A percentile compares a stretch with the other conserved stretches of the same genome.
phyloP scores from a whole-genome alignment of 2,329 filamentous ascomycete species.

The Fusarium proliferatum region DNA sequence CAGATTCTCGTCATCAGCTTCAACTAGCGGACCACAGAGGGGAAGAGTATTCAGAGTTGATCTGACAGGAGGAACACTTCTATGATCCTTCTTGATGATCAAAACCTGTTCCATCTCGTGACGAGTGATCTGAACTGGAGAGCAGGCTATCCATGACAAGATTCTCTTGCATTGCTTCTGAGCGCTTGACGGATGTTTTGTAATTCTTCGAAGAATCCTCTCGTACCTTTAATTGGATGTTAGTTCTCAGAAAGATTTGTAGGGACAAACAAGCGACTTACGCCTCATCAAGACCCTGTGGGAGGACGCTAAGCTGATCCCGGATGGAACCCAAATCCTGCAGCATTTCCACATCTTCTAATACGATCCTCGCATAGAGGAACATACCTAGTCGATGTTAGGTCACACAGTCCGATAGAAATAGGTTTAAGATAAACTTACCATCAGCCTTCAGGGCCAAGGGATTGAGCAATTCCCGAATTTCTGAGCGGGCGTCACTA shows the following conservation, averaged over 20 bases:
- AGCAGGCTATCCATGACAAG: neutral
- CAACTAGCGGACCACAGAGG: neutral
- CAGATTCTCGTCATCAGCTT: neutral
- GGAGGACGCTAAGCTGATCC: neutral
- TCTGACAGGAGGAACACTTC: neutral
- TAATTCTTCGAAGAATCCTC: neutral
- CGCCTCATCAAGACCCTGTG: neutral
- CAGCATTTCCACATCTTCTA: neutral
- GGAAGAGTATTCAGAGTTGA: rapidly evolving
- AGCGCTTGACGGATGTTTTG: rapidly evolving
- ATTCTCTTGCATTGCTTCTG: neutral
- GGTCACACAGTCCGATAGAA: rapidly evolving
- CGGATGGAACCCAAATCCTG: neutral
- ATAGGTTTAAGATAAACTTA: neutral
- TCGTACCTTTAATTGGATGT: neutral
- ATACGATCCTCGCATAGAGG: neutral
- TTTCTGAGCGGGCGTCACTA: neutral
- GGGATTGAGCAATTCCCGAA: neutral
- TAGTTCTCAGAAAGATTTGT: rapidly evolving
- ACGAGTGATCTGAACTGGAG: neutral
- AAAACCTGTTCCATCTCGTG: neutral
- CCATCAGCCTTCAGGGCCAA: neutral
- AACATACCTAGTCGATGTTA: neutral
- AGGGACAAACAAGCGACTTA: neutral
- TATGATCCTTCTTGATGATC: neutral